These are phyloP conservation scores for Taiwanofungus camphoratus DNA, from an alignment of 1,284 basidiomycete genomes.

Conservation along the genomic window DNA sequence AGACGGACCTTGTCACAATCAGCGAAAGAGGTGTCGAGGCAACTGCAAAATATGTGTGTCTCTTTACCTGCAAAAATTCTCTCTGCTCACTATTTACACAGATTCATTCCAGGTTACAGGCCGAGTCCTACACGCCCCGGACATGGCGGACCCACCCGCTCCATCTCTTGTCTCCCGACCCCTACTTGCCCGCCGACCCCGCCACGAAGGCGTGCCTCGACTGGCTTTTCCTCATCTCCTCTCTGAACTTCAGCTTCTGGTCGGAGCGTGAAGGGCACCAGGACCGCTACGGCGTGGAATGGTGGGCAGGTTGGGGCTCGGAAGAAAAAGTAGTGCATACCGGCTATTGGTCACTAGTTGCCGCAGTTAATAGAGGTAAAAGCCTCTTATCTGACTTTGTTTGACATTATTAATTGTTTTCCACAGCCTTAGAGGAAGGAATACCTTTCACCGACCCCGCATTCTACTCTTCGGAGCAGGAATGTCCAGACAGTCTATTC, in stretches of 20 bases:
- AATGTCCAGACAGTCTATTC: slow-evolving; percentile 63
- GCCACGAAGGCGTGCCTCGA: slow-evolving; percentile 54
- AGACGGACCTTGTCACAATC: slow-evolving; percentile 14
- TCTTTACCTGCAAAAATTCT: neutral
- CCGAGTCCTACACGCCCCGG: slow-evolving; percentile 65
- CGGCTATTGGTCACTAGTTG: slow-evolving; percentile 80
- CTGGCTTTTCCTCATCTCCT: slow-evolving; percentile 82
- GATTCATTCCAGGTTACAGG: slow-evolving; percentile 53
- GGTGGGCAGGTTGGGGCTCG: slow-evolving; percentile 63
- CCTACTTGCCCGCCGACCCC: slow-evolving; percentile 46
- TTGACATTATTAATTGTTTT: neutral
- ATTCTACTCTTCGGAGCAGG: slow-evolving; percentile 64
- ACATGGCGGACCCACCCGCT: slow-evolving; percentile 75
- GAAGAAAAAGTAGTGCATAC: slow-evolving; percentile 48
- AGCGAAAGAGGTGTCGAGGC: slow-evolving; percentile 12
- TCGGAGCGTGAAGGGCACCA: slow-evolving; percentile 53
- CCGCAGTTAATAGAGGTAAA: slow-evolving; percentile 69
- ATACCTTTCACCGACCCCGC: slow-evolving; percentile 71
- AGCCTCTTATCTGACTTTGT: slow-evolving; percentile 1
- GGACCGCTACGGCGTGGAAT: slow-evolving; percentile 68
- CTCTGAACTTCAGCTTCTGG: slow-evolving; percentile 86
- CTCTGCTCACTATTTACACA: slow-evolving; percentile 23
- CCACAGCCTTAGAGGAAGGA: slow-evolving; percentile 49
- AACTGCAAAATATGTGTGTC: slow-evolving; percentile 15
- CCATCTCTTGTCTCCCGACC: slow-evolving; percentile 64